phyloP scores from a whole-genome alignment of 257 asterid species.

The Nicotiana obtusifolia region DNA sequence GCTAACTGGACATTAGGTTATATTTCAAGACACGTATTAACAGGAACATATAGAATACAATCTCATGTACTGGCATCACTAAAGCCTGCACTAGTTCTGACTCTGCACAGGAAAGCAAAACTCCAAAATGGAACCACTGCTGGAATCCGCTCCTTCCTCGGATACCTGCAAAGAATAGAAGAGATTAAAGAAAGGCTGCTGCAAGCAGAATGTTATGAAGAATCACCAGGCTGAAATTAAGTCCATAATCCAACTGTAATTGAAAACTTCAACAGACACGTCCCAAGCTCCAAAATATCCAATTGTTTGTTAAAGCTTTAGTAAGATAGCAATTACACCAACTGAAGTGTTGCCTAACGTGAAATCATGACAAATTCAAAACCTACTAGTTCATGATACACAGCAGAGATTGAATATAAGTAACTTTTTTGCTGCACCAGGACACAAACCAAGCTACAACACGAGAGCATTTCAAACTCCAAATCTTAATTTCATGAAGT shows the following conservation, averaged over 20 bases:
- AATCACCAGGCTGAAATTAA: neutral
- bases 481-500: neutral
- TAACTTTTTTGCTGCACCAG: neutral
- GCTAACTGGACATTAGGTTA: neutral
- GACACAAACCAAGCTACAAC: neutral
- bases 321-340: neutral
- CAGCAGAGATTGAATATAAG: neutral
- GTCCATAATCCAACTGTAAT: neutral
- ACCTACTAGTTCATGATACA: neutral
- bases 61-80: neutral
- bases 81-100: conserved; percentile 3
- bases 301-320: neutral
- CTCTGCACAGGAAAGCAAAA: neutral
- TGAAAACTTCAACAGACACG: neutral
- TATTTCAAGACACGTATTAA: neutral
- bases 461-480: neutral
- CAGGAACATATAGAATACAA: neutral
- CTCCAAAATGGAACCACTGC: neutral
- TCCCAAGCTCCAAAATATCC: neutral
- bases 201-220: neutral
- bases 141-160: neutral
- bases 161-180: neutral
- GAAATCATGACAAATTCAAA: neutral
- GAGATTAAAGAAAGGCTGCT: too few species aligned
- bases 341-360: neutral